phyloP scores from a whole-genome alignment of 2,329 filamentous ascomycete species.

The Alternaria sp. region DNA sequence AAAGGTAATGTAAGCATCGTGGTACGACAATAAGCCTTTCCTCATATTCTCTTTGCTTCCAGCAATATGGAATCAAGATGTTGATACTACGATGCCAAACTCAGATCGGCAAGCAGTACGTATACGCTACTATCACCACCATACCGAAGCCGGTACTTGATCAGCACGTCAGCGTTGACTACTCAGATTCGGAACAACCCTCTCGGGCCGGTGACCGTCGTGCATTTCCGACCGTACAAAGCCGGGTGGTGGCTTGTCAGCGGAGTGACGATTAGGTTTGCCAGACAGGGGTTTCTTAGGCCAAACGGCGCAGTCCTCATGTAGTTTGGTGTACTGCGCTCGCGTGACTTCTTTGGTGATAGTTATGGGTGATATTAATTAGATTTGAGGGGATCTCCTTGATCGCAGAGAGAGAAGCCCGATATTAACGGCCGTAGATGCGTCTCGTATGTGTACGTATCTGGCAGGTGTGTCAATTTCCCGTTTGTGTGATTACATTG shows the following conservation, averaged over 20 bases:
- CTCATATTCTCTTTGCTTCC: neutral
- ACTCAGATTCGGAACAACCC: constrained; percentile 3
- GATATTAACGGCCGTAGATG: neutral
- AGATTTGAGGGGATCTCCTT: neutral
- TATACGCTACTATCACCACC: neutral
- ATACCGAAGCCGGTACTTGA: neutral
- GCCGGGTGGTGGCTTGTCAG: neutral
- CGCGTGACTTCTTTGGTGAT: neutral
- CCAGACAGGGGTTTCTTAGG: constrained; percentile 5
- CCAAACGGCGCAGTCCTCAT: constrained; percentile 6
- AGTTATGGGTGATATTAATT: neutral
- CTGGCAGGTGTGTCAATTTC: neutral
- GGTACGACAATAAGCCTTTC: neutral
- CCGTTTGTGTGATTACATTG: neutral
- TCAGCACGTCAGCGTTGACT: neutral
- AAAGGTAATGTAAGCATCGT: neutral
- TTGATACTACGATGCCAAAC: neutral
- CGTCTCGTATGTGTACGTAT: neutral
- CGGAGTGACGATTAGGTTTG: neutral
- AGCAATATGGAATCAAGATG: neutral
- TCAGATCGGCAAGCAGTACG: neutral
- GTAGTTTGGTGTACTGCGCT: constrained; percentile 2
- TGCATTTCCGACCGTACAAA: constrained; percentile 7
- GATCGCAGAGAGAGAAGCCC: neutral
- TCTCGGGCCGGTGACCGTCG: constrained; percentile 6